Percentiles rank a stretch among this genome's conserved stretches.
These are phyloP conservation scores for Aspergillus egyptiacus DNA, from an alignment of 495 filamentous ascomycete species.

Conservation along the genomic window DNA sequence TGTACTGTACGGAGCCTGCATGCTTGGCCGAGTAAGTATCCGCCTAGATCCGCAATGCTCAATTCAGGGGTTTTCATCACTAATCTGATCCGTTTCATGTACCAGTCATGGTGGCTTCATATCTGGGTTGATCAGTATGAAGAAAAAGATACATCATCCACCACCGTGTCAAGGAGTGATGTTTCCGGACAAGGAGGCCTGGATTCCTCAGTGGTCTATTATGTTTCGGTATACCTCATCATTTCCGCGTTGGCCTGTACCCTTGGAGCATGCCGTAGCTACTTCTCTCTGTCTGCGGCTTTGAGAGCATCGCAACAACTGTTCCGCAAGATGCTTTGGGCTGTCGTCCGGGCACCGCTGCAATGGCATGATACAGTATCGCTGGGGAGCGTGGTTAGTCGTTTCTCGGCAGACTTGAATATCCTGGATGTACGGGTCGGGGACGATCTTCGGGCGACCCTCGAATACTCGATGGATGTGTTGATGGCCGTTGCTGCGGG, in stretches of 20 bases:
- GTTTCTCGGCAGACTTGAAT: slow-evolving; percentile 74
- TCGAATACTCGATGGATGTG: slow-evolving; percentile 38
- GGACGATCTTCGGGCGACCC: slow-evolving; percentile 51
- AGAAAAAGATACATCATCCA: no score
- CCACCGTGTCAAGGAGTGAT: no score
- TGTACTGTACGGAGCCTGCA: no score
- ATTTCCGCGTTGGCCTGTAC: slow-evolving; percentile 53
- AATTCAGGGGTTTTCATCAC: no score
- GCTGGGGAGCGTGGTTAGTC: slow-evolving; percentile 69
- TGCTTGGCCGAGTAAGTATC: no score
- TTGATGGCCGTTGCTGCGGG: slow-evolving; percentile 31
- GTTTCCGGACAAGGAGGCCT: no score
- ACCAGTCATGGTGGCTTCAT: no score
- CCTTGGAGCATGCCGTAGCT: slow-evolving; percentile 51
- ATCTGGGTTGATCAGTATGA: no score
- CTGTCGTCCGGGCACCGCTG: slow-evolving; percentile 63
- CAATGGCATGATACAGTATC: slow-evolving; percentile 80
- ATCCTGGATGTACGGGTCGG: slow-evolving; percentile 61
- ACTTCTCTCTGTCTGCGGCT: slow-evolving; percentile 46
- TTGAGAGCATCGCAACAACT: slow-evolving; percentile 52
- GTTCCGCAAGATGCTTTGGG: slow-evolving; percentile 57
- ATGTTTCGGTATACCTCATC: slow-evolving; percentile 60
- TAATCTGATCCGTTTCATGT: no score
- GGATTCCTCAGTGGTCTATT: slow-evolving; percentile 45
- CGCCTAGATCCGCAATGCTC: no score